A percentile compares a stretch with the other conserved stretches of the same genome.
These are phyloP conservation scores for Gaeumannomyces sp. DNA, from an alignment of 2,329 filamentous ascomycete genomes.

Conservation along the genomic window DNA sequence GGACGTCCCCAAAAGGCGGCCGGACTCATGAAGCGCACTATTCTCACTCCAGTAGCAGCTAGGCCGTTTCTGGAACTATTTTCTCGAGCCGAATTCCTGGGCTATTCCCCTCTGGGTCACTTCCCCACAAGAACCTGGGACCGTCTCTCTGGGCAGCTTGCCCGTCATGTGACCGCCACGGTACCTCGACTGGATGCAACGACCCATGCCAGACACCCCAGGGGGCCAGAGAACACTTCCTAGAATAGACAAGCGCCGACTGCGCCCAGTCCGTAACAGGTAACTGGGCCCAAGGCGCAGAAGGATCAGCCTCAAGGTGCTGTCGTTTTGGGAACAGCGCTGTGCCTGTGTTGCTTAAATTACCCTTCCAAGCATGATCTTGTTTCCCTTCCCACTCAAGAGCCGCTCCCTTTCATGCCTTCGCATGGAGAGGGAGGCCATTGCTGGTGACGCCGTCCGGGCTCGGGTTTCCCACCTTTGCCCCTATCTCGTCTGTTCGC, in stretches of 20 bases:
- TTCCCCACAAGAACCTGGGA: neutral
- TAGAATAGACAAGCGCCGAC: neutral
- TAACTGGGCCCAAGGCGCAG: neutral
- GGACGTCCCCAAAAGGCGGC: neutral
- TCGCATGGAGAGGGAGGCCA: neutral
- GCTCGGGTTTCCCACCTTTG: neutral
- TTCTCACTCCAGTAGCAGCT: neutral
- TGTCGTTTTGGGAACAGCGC: conserved; percentile 13
- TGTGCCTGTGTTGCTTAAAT: conserved; percentile 1
- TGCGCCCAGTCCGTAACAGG: neutral
- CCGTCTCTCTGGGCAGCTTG: neutral
- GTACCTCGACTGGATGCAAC: neutral
- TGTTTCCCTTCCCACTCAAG: neutral
- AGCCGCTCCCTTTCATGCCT: neutral
- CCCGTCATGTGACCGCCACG: neutral
- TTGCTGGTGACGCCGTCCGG: neutral
- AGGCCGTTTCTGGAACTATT: neutral
- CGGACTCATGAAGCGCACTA: neutral
- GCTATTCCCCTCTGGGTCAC: neutral
- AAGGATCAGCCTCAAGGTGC: conserved; percentile 6
- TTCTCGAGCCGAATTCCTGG: neutral
- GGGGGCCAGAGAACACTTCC: neutral
- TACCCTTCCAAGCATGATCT: neutral
- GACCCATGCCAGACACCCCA: neutral
- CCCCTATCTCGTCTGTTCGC: neutral